Percentiles rank a stretch among this genome's conserved stretches.
Evolutionary conservation across 1,284 basidiomycete species (phyloP).

Genomic region (Chalciporus piperatoides): DNA sequence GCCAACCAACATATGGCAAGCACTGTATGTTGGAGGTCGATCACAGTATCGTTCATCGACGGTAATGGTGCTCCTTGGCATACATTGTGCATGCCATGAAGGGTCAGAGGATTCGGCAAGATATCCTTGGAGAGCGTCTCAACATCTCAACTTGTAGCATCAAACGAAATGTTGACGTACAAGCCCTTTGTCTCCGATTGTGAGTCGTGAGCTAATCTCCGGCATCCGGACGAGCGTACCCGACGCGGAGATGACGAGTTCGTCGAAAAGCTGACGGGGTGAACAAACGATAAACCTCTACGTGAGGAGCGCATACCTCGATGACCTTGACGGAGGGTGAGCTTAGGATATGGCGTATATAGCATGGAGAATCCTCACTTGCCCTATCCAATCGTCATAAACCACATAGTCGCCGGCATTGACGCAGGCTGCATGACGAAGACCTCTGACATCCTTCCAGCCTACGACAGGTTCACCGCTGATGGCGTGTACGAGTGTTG

Average conservation of each 20-base stretch:
- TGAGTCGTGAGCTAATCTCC: constrained; percentile 68
- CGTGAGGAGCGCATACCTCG: constrained; percentile 36
- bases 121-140: constrained; percentile 49
- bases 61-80: constrained; percentile 44
- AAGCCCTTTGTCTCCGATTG: constrained; percentile 66
- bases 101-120: constrained; percentile 50
- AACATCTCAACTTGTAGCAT: constrained; percentile 2
- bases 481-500: constrained; percentile 73
- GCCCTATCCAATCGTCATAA: constrained; percentile 86
- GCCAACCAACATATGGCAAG: constrained; percentile 87
- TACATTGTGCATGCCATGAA: constrained; percentile 46
- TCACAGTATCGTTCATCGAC: constrained; percentile 55
- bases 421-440: constrained; percentile 57
- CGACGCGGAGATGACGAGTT: constrained; percentile 65
- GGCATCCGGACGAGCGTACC: constrained; percentile 66
- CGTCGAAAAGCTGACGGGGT: constrained; percentile 71
- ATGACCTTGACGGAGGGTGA: constrained; percentile 39
- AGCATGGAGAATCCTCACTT: constrained; percentile 46
- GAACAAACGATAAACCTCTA: constrained; percentile 5
- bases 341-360: constrained; percentile 5
- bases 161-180: constrained; percentile 39
- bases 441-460: constrained; percentile 60
- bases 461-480: constrained; percentile 56
- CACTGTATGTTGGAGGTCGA: constrained; percentile 75
- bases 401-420: constrained; percentile 82